phyloP scores from a whole-genome alignment of 371 early-diverging fungal genomes.

The Batrachochytrium dendrobatidis region DNA sequence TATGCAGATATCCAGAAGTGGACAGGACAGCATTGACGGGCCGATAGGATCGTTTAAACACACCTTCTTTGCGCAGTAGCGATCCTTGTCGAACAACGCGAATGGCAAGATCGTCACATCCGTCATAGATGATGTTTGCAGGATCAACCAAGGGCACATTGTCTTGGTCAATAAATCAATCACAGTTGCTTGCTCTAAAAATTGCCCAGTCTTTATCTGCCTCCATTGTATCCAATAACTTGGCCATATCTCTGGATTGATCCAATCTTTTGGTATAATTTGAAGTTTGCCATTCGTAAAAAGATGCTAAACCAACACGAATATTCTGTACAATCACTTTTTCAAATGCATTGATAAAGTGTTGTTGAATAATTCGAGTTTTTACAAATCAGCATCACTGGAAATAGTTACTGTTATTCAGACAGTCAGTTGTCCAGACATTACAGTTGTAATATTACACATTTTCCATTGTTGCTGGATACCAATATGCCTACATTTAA shows the following conservation, averaged over 20 bases:
- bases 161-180: slow-evolving; percentile 23
- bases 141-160: slow-evolving; percentile 11
- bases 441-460: too few species aligned
- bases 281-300: slow-evolving; percentile 21
- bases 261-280: slow-evolving; percentile 12
- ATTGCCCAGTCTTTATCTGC: slow-evolving; percentile 37
- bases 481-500: too few species aligned
- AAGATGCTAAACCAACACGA: slow-evolving; percentile 24
- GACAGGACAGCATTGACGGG: slow-evolving; percentile 30
- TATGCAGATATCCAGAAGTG: slow-evolving; percentile 33
- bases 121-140: slow-evolving; percentile 29
- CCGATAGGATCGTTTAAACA: slow-evolving; percentile 27
- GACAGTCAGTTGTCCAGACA: too few species aligned
- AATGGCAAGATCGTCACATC: slow-evolving; percentile 25
- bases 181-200: slow-evolving; percentile 22
- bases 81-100: slow-evolving; percentile 28
- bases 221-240: slow-evolving; percentile 25
- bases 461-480: too few species aligned
- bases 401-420: too few species aligned
- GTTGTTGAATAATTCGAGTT: too few species aligned
- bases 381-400: too few species aligned
- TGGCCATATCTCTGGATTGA: slow-evolving; percentile 13
- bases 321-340: slow-evolving; percentile 33
- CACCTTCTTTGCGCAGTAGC: slow-evolving; percentile 23
- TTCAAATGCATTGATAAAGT: slow-evolving; percentile 37